Evolutionary conservation across 2,329 filamentous ascomycete species (phyloP), one percentile per base, ranked within the genome.

Genomic region (Graphilbum fragrans): DNA sequence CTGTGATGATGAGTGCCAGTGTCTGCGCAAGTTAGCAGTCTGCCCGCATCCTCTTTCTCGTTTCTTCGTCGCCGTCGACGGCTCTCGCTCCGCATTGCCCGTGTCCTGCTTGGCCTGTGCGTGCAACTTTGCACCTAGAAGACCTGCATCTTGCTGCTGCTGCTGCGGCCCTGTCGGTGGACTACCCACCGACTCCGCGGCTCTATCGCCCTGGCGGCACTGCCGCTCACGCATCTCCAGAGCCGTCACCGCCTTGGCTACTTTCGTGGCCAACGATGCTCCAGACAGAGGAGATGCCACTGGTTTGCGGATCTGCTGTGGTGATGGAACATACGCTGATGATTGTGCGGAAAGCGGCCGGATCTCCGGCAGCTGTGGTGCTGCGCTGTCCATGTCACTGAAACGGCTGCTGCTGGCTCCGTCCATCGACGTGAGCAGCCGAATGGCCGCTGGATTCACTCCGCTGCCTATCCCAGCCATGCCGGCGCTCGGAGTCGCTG

Each of bases 381-480:
- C 8, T 3, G 8, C 12, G 6, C n/a, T 16, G 29, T 31, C 29
- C 29, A 31, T 31, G 8, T 31, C 29, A 16, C 29, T 31, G 29
- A 8, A 31, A 5, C 29, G 29, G 29, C 29, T 14, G 29, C 29
- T 31, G 41, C 39, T 37, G 22, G 34, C 29, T 7, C 39, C 74
- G 53, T 80, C 76, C 56, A 76, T 66, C 7, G 74, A 78, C 40
- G 75, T 80, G 60, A 81, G 61, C 51, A 81, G 61, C 52, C 77
- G 68, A 41, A 80, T 68, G 46, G 67, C 71, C 27, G 74, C 67
- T 35, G 66, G 58, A 53, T 69, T 70, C 44, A 52, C 52, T 42
- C 65, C 60, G 45, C 64, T 62, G 32, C 61, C 25, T 27, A 12
- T 27, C 25, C 25, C 8, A 27, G 7, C 25, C 25, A 12, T 27